These are phyloP conservation scores for Colletotrichum sidae DNA, from an alignment of 2,329 filamentous ascomycete genomes.

Conservation along the genomic window DNA sequence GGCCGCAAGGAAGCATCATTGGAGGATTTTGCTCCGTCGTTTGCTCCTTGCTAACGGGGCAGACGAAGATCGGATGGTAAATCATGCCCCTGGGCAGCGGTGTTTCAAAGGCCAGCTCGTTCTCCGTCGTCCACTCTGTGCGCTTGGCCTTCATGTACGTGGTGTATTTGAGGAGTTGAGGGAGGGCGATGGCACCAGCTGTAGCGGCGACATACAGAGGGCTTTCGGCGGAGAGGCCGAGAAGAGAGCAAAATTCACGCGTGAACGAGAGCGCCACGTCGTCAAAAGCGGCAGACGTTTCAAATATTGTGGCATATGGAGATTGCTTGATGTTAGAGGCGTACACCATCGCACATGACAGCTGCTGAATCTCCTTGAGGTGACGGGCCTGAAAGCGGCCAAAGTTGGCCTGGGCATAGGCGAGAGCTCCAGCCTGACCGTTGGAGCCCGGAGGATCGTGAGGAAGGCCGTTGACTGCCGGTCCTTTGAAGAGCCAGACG, in stretches of 20 bases:
- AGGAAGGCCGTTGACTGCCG: slow-evolving; percentile 64
- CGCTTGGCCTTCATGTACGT: slow-evolving; percentile 88
- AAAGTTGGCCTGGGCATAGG: slow-evolving; percentile 83
- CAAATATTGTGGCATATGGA: slow-evolving; percentile 84
- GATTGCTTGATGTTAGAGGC: slow-evolving; percentile 78
- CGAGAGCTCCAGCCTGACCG: slow-evolving; percentile 73
- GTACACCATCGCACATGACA: slow-evolving; percentile 85
- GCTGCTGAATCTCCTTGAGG: slow-evolving; percentile 80
- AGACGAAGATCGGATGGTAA: slow-evolving; percentile 98
- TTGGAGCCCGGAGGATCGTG: slow-evolving; percentile 58
- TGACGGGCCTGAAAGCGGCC: slow-evolving; percentile 80
- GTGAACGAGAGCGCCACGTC: slow-evolving; percentile 91
- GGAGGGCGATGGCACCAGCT: slow-evolving; percentile 90
- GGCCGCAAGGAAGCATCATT: slow-evolving; percentile 96
- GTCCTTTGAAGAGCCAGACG: slow-evolving; percentile 84
- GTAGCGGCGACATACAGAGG: slow-evolving; percentile 94
- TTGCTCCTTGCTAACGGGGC: slow-evolving; percentile 96
- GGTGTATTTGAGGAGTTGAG: slow-evolving; percentile 88
- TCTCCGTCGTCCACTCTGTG: slow-evolving; percentile 93
- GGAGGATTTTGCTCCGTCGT: slow-evolving; percentile 92
- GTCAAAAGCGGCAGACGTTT: slow-evolving; percentile 80
- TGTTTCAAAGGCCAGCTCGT: slow-evolving; percentile 87
- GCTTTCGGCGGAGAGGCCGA: slow-evolving; percentile 90
- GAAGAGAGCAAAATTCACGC: slow-evolving; percentile 91
- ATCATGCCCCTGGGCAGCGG: slow-evolving; percentile 70